Evolutionary conservation across 352 stramenopile genomes (phyloP).

Genomic region (Pythium phragmitis): DNA sequence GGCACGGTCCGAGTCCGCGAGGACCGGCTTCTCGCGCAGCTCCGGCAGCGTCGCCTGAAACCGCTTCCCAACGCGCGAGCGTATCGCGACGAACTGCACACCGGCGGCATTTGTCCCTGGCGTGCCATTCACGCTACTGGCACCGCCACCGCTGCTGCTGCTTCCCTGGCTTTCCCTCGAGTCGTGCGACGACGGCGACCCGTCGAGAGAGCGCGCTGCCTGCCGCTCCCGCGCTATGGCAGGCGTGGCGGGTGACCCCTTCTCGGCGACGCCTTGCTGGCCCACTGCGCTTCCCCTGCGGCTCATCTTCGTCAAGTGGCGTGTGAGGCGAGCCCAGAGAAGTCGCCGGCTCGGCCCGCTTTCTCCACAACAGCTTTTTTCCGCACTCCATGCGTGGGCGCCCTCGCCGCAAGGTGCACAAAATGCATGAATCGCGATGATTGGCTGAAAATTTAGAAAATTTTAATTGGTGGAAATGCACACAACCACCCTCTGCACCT

Average conservation of each 20-base stretch:
- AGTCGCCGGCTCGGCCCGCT: constrained; percentile 5
- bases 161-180: constrained; percentile 12
- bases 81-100: constrained; percentile 65
- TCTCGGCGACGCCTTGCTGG: constrained; percentile 4
- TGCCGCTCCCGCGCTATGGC: constrained; percentile 10
- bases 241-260: background rate
- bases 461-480: constrained; percentile 25
- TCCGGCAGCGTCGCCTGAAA: constrained; percentile 77
- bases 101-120: background rate
- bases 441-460: constrained; percentile 21
- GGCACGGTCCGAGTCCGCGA: constrained; percentile 12
- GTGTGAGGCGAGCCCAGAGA: constrained; percentile 5
- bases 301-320: constrained; percentile 11
- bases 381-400: constrained; percentile 25
- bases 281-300: constrained; percentile 14
- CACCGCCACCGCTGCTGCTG: background rate
- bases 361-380: constrained; percentile 26
- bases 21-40: constrained; percentile 30
- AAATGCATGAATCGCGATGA: constrained; percentile 18
- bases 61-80: constrained; percentile 75
- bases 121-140: background rate
- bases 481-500: background rate
- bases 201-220: constrained; percentile 9
- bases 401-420: constrained; percentile 26
- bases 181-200: constrained; percentile 28